Conservation (phyloP, 495 filamentous ascomycete genomes). For the Aspergillus saccharolyticus region DNA sequence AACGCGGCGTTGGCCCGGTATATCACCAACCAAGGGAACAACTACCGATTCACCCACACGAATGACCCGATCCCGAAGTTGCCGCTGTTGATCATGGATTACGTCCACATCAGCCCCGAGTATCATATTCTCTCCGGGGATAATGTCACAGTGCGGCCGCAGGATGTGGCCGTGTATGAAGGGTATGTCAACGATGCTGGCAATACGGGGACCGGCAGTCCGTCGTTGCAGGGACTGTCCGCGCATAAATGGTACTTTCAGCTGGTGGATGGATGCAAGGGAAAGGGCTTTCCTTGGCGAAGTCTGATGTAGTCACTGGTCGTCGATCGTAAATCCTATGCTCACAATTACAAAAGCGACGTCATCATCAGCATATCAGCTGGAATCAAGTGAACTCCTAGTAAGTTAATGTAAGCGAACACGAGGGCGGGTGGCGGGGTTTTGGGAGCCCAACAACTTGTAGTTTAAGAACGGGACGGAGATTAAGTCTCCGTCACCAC, state of each 20-base stretch:
- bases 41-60: constrained; percentile 60
- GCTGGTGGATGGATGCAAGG: constrained; percentile 23
- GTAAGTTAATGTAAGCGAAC: too few relatives aligned
- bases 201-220: constrained; percentile 36
- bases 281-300: constrained; percentile 16
- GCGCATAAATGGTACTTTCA: constrained; percentile 48
- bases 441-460: too few relatives aligned
- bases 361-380: too few relatives aligned
- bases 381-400: too few relatives aligned
- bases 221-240: constrained; percentile 11
- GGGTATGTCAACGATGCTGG: constrained; percentile 30
- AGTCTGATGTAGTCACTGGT: too few relatives aligned
- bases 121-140: constrained; percentile 47
- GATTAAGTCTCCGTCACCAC: not conserved
- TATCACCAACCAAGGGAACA: constrained; percentile 48
- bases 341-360: too few relatives aligned
- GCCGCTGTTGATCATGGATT: constrained; percentile 51
- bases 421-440: too few relatives aligned
- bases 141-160: constrained; percentile 27
- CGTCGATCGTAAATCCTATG: too few relatives aligned
- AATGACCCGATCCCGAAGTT: constrained; percentile 61
- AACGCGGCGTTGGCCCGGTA: constrained; percentile 47
- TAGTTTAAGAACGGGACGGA: too few relatives aligned
- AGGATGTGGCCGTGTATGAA: constrained; percentile 28
- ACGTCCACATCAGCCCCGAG: constrained; percentile 59